Evolutionary conservation across 1,284 basidiomycete genomes (phyloP).

Genomic region (Heterobasidion occidentale): DNA sequence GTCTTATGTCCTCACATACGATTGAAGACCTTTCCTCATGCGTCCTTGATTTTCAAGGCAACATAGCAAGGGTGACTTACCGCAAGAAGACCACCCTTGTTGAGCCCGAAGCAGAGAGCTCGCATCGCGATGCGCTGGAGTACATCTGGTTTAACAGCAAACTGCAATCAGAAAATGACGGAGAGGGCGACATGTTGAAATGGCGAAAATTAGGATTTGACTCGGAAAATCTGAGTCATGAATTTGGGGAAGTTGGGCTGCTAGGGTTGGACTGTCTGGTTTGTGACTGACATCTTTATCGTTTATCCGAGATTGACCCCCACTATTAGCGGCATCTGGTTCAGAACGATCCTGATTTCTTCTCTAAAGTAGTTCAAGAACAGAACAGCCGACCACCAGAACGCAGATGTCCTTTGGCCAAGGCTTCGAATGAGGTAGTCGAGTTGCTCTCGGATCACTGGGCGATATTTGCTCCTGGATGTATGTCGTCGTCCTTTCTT

Average conservation of each 20-base stretch:
- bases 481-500: conserved; percentile 31
- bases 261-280: conserved; percentile 84
- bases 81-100: conserved; percentile 76
- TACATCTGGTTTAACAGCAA: conserved; percentile 69
- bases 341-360: conserved; percentile 68
- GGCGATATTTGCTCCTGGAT: conserved; percentile 73
- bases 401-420: conserved; percentile 80
- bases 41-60: conserved; percentile 89
- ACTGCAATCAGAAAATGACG: conserved; percentile 43
- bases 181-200: conserved; percentile 43
- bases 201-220: conserved; percentile 81
- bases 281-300: conserved; percentile 16
- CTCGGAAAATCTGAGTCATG: conserved; percentile 70
- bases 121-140: conserved; percentile 56
- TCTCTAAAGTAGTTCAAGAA: conserved; percentile 82
- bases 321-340: conserved; percentile 55
- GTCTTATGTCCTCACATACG: conserved; percentile 81
- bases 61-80: conserved; percentile 76
- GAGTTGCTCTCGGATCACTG: conserved; percentile 85
- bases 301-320: background rate
- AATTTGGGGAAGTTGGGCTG: conserved; percentile 81
- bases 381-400: conserved; percentile 75
- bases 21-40: conserved; percentile 82
- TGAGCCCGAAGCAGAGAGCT: conserved; percentile 54
- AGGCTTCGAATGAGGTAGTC: conserved; percentile 82